Percentiles rank a stretch among this genome's conserved stretches.
Evolutionary conservation across 2,329 filamentous ascomycete species (phyloP).

Genomic region (Dothideomycetes sp.): DNA sequence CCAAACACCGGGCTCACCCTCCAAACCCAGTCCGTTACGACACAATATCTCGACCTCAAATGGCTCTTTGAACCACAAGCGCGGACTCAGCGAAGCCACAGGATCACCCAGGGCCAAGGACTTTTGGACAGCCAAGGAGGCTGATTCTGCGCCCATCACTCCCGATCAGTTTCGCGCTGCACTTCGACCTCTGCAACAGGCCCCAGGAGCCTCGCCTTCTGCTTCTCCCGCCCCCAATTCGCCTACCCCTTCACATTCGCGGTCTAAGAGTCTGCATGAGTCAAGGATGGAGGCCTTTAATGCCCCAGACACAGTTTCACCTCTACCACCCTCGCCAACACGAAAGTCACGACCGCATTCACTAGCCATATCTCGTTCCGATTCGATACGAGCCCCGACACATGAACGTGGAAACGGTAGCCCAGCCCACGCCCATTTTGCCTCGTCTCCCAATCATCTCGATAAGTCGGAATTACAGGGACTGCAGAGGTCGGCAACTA

Average conservation of each 20-base stretch:
- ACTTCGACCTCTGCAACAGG: constrained; percentile 15
- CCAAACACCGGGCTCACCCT: constrained; percentile 6
- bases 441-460: constrained; percentile 23
- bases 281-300: constrained; percentile 8
- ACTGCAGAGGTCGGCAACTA: constrained; percentile 80
- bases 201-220: constrained; percentile 12
- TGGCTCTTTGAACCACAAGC: constrained; percentile 7
- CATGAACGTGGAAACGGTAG: constrained; percentile 20
- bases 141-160: constrained; percentile 2
- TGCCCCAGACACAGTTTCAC: constrained; percentile 16
- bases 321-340: constrained; percentile 21
- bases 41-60: constrained; percentile 3
- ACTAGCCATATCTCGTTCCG: constrained; percentile 26
- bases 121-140: constrained; percentile 13
- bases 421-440: constrained; percentile 25
- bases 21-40: constrained; percentile 5
- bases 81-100: constrained; percentile 12
- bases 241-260: constrained; percentile 15
- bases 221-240: constrained; percentile 1
- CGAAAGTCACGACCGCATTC: constrained; percentile 21
- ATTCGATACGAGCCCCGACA: constrained; percentile 28
- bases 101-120: constrained; percentile 9
- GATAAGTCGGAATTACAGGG: constrained; percentile 62
- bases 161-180: constrained; percentile 15
- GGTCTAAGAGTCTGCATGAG: constrained; percentile 12